Evolutionary conservation across 2,329 filamentous ascomycete species (phyloP), one percentile per base, ranked within the genome.

Genomic region (Neurospora sp.): DNA sequence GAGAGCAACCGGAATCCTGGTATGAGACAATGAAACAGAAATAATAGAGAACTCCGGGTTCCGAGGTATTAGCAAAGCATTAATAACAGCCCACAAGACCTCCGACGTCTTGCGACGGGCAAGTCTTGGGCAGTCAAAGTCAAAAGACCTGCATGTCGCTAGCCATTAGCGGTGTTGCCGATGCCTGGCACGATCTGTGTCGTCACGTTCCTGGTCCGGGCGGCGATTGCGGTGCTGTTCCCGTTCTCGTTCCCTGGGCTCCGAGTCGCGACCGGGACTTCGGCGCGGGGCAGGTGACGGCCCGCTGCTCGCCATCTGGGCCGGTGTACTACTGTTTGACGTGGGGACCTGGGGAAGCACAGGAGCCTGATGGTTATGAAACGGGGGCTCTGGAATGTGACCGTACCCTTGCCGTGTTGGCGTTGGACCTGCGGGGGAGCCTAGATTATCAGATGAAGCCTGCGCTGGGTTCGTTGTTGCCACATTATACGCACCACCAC

Each of bases 401-500:
- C 75, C 76, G 78, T 81, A 85, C 72, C 80, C 78, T 75, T 79
- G 77, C 70, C 72, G 69, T 66, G 76, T 74, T 69, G 71, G 74
- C 33, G 77, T 71, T 69, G 80, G 76, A 78, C 82, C 83, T 82
- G 84, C 83, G 79, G 83, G 81, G 77, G 83, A 85, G 77, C 82
- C 83, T 85, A 85, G 77, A 83, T 78, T 81, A 83, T 84, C 79
- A 83, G 81, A 83, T 68, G 73, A 75, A 71, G 73, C 72, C 71
- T 68, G 73, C 72, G 72, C 40, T 71, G 71, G 70, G 28, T 73
- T 70, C 72, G 71, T 72, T 73, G 71, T 72, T 70, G 76, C 76
- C 75, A 77, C 79, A 75, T 74, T 77, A 81, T 85, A 89, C 84
- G 84, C 84, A 86, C 87, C 84, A 86, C 87, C 86, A 83, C 87